These are phyloP conservation scores for Pharnaceum exiguum DNA, from an alignment of 148 eudicot species.

Conservation along the genomic window DNA sequence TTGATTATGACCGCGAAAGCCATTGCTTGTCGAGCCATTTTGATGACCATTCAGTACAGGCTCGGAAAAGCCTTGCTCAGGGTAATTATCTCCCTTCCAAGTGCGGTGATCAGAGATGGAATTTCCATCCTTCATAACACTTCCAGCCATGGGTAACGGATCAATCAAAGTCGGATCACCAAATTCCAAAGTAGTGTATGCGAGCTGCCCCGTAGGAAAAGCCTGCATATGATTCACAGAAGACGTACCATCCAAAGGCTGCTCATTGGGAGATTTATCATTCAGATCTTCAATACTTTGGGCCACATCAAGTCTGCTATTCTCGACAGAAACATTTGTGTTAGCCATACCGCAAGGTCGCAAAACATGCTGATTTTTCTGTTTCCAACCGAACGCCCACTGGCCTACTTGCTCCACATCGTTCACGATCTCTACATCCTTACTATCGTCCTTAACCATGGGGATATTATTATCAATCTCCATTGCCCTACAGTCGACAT, in stretches of 20 bases:
- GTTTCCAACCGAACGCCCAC: constrained; percentile 44
- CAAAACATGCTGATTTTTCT: constrained; percentile 35
- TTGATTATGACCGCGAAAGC: constrained; percentile 38
- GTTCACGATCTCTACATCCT: constrained; percentile 31
- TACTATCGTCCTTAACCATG: constrained; percentile 34
- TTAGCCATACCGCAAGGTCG: constrained; percentile 42
- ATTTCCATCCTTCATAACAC: constrained; percentile 34
- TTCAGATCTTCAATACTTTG: constrained; percentile 37
- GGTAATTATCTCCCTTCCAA: constrained; percentile 51
- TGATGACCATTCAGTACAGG: constrained; percentile 30
- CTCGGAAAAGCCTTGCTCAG: constrained; percentile 38
- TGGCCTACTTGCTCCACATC: constrained; percentile 35
- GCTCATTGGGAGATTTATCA: constrained; percentile 19
- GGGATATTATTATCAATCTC: too few species aligned
- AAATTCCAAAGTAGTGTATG: constrained; percentile 31
- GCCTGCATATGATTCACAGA: constrained; percentile 47
- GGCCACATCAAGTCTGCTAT: constrained; percentile 22
- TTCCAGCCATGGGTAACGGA: constrained; percentile 29
- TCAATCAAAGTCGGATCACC: constrained; percentile 35
- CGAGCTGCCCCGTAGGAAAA: constrained; percentile 39
- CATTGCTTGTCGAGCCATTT: constrained; percentile 58
- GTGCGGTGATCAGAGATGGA: constrained; percentile 36
- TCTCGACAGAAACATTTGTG: constrained; percentile 23
- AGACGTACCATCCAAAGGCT: constrained; percentile 34
- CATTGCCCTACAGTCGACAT: too few species aligned